Conservation (phyloP, 352 stramenopile species). For the Phytopythium litorale region DNA sequence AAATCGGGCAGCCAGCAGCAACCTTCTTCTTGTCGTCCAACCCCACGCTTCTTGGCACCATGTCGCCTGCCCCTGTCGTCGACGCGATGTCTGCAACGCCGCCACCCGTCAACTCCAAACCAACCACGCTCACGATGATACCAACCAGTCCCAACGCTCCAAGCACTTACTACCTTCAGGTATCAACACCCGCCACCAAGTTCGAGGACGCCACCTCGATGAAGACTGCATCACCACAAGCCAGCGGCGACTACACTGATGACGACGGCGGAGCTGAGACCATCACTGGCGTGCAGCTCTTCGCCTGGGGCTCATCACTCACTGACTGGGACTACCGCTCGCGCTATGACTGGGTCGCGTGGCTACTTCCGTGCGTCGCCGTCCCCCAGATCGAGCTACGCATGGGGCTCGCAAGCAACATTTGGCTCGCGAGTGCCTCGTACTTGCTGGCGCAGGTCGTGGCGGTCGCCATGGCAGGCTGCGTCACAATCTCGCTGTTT, state of each 20-base stretch:
- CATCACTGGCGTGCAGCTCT: not conserved
- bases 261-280: not conserved
- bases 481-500: not conserved
- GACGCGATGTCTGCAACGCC: not conserved
- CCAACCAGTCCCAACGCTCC: not conserved
- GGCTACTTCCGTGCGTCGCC: conserved; percentile 5
- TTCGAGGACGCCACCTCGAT: not conserved
- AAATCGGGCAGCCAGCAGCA: not conserved
- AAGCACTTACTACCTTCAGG: not conserved
- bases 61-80: not conserved
- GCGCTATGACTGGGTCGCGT: conserved; percentile 7
- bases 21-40: not conserved
- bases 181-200: not conserved
- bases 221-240: not conserved
- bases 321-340: conserved; percentile 2
- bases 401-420: not conserved
- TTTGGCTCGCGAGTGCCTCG: not conserved
- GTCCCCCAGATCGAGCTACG: conserved; percentile 8
- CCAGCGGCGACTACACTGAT: not conserved
- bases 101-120: not conserved
- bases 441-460: conserved; percentile 1
- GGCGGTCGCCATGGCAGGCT: not conserved
- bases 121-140: not conserved
- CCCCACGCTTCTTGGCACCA: not conserved
- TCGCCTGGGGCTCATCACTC: conserved; percentile 3